Base-by-base conservation (phyloP, 2,329 filamentous ascomycete species). In the Colletotrichum australisinense region DNA sequence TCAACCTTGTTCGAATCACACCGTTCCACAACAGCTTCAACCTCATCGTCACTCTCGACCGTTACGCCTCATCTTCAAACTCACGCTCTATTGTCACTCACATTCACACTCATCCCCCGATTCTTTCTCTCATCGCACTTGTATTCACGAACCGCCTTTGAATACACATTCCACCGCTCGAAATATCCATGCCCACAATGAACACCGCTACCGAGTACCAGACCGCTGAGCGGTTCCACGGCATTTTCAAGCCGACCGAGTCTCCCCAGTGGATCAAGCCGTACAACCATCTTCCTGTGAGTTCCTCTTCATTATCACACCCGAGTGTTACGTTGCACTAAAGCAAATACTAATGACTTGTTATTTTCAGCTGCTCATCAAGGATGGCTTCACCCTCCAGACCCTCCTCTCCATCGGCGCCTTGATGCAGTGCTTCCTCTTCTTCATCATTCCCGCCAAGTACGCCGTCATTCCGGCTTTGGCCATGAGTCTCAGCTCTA, bases 391-490 rank as follows among this genome's bases (percentile, higher is more conserved):
- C 67, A 80, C 78, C 2, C 76, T 82, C 12, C 79, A 78, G 8
- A 81, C 80, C 3, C 76, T 81, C 8, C 56, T 84, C 12, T 71
- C 81, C 19, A 60, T 81, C 19, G 83, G 83, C 12, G 84, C 83
- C 19, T 26, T 81, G 6, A 22, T 78, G 4, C 85, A 86, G 72
- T 75, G 80, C 24, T 19, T 75, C 57, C 69, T 86, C 32, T 81
- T 79, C 22, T 69, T 78, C 22, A 7, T 79, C 14, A 76, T 86
- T 1, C 83, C 83, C 3, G 19, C 75, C 4, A 79, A 79, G 46
- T 84, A 79, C 77, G 81, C 81, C 63, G 62, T 82, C 5, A 74
- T 85, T 0, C 84, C 83, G 6, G 67, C 79, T 5, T 64, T 75
- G 22, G 63, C 75, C 12, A 35, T 85, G 28, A 64, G 81, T 9